Percentiles rank a stretch among this genome's conserved stretches.
Conservation (phyloP, 1,284 basidiomycete species). For the Neolentinus lepideus region DNA sequence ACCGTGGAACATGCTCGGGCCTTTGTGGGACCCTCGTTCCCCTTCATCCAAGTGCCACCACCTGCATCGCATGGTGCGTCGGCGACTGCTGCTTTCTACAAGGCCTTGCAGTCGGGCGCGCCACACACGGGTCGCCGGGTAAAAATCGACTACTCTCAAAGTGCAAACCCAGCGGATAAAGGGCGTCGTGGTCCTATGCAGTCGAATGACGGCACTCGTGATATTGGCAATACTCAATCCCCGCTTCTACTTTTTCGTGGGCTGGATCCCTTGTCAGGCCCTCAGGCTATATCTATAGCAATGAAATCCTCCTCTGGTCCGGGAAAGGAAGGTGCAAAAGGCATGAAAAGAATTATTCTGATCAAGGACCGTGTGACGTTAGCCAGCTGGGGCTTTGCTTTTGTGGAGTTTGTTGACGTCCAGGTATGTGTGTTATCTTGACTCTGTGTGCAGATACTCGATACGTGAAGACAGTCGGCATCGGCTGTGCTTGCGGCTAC, state of each 20-base stretch:
- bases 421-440: conserved; percentile 40
- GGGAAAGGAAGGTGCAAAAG: conserved; percentile 67
- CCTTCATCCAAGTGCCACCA: conserved; percentile 79
- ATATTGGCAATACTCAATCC: conserved; percentile 81
- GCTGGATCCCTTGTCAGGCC: conserved; percentile 80
- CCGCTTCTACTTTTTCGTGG: conserved; percentile 83
- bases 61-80: conserved; percentile 75
- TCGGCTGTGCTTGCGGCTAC: conserved; percentile 69
- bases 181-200: conserved; percentile 51
- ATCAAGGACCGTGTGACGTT: conserved; percentile 81
- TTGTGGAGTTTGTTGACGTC: conserved; percentile 83
- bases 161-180: conserved; percentile 62
- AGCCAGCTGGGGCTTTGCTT: conserved; percentile 86
- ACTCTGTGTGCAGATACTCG: conserved; percentile 9
- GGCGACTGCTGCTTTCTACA: conserved; percentile 60
- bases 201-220: conserved; percentile 85
- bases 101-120: conserved; percentile 55
- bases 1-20: conserved; percentile 76
- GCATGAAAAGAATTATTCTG: conserved; percentile 80
- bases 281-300: conserved; percentile 75
- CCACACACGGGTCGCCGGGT: conserved; percentile 71
- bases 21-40: conserved; percentile 83
- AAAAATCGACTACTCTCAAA: conserved; percentile 88
- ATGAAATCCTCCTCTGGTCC: conserved; percentile 64
- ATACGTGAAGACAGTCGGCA: conserved; percentile 44